Conservation (phyloP, 352 stramenopile genomes). For the Globisporangium parvum region DNA sequence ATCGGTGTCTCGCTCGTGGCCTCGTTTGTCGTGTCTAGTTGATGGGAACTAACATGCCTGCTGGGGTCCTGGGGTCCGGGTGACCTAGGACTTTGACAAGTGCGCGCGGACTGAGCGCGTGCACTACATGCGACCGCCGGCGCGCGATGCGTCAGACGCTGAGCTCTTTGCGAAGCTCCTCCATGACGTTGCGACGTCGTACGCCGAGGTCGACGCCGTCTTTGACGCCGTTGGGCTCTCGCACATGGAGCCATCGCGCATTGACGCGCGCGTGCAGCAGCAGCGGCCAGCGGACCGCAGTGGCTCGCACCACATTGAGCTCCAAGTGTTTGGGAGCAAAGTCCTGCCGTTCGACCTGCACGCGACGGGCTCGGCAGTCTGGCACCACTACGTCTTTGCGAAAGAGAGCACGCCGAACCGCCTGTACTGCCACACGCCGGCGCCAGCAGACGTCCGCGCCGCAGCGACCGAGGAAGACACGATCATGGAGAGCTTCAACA, state of each 20-base stretch:
- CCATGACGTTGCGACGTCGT: conserved; percentile 25
- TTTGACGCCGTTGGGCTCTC: no score
- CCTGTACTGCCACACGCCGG: conserved; percentile 29
- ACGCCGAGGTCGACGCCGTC: conserved; percentile 28
- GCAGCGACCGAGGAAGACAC: conserved; percentile 46
- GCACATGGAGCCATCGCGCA: conserved; percentile 18
- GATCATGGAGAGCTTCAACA: conserved; percentile 47
- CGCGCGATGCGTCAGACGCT: conserved; percentile 18
- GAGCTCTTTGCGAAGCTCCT: conserved; percentile 31
- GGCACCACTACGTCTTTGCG: conserved; percentile 37
- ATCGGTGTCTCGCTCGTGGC: no score
- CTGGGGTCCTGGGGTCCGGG: no score
- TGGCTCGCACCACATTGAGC: conserved; percentile 29
- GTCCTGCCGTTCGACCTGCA: conserved; percentile 33
- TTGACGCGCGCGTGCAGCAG: conserved; percentile 37
- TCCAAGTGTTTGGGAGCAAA: conserved; percentile 46
- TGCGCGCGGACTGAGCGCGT: conserved; percentile 10
- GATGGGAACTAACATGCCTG: no score
- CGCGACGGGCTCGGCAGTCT: conserved; percentile 27
- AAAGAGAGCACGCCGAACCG: conserved; percentile 34
- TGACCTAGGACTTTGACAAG: conserved; percentile 14
- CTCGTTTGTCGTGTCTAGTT: not conserved
- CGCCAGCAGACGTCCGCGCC: not conserved
- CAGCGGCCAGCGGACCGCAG: no score
- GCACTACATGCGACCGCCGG: conserved; percentile 18